phyloP scores from a whole-genome alignment of 371 early-diverging fungal genomes.

The Mucor ambiguus region DNA sequence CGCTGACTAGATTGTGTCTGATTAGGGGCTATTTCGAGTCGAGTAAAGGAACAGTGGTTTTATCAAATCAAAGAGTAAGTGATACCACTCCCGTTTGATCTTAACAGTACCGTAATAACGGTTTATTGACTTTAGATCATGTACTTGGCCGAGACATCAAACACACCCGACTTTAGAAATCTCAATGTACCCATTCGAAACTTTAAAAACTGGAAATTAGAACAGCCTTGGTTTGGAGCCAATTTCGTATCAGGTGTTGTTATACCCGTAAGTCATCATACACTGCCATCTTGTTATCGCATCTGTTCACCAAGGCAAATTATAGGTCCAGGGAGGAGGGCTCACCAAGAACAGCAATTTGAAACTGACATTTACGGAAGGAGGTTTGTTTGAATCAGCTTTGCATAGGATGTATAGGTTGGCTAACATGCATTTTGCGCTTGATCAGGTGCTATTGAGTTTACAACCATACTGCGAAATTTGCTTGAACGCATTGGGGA shows the following conservation, averaged over 20 bases:
- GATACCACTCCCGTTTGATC: background rate
- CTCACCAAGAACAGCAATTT: conserved; percentile 36
- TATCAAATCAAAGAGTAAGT: conserved; percentile 55
- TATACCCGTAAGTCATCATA: conserved; percentile 38
- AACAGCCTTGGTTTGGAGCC: conserved; percentile 65
- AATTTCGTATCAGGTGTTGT: conserved; percentile 50
- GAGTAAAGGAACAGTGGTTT: conserved; percentile 34
- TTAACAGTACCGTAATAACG: too few species aligned
- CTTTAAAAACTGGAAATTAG: conserved; percentile 45
- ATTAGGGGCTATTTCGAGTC: conserved; percentile 35
- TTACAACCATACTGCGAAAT: conserved; percentile 42
- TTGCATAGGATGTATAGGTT: background rate
- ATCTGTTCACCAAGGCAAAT: background rate
- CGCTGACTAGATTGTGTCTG: background rate
- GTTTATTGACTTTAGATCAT: conserved; percentile 41
- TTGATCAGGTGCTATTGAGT: conserved; percentile 52
- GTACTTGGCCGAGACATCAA: conserved; percentile 33
- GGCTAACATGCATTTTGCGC: background rate
- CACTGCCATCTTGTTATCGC: background rate
- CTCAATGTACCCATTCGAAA: conserved; percentile 50
- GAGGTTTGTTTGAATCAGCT: conserved; percentile 32
- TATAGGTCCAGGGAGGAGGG: conserved; percentile 54
- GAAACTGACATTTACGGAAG: conserved; percentile 53
- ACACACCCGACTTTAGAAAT: conserved; percentile 34
- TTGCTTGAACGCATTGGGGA: conserved; percentile 45